These are phyloP conservation scores for Phoenix roebelenii DNA, from an alignment of 176 grass and related monocot species.

Conservation along the genomic window DNA sequence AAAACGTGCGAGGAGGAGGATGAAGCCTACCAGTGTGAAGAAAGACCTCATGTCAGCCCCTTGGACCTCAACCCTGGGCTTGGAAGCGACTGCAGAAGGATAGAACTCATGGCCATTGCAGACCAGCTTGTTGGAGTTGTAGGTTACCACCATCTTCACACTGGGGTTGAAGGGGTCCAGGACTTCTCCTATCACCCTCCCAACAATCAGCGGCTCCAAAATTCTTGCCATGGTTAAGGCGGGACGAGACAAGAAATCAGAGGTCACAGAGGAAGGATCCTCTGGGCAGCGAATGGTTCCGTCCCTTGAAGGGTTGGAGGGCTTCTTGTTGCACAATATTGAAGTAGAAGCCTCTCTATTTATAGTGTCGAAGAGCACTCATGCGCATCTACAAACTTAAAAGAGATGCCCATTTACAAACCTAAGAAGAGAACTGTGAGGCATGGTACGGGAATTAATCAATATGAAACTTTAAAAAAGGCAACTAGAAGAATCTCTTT, in stretches of 20 bases:
- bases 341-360: slow-evolving; percentile 29
- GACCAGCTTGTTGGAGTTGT: slow-evolving; percentile 71
- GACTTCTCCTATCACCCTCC: slow-evolving; percentile 92
- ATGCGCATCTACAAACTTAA: not conserved
- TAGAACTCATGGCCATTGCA: slow-evolving; percentile 89
- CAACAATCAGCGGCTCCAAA: slow-evolving; percentile 64
- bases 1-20: not conserved
- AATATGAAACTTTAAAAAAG: slow-evolving; percentile 13
- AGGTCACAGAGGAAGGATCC: slow-evolving; percentile 7
- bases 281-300: slow-evolving; percentile 7
- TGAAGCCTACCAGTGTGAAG: slow-evolving; percentile 72
- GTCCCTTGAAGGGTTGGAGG: not conserved
- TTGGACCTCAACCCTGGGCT: slow-evolving; percentile 77
- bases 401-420: not conserved
- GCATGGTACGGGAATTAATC: slow-evolving; percentile 4
- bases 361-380: slow-evolving; percentile 31
- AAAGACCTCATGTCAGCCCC: slow-evolving; percentile 71
- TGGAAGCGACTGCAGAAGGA: slow-evolving; percentile 52
- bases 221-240: slow-evolving; percentile 46
- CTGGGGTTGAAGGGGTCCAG: slow-evolving; percentile 75
- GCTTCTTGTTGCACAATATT: slow-evolving; percentile 30
- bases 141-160: slow-evolving; percentile 65
- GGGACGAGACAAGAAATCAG: slow-evolving; percentile 9
- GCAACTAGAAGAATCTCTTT: slow-evolving; percentile 11
- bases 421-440: slow-evolving; percentile 15